Evolutionary conservation across 129 eudicot genomes (phyloP), one percentile per base, ranked within the genome.

Genomic region (Silybum marianum): DNA sequence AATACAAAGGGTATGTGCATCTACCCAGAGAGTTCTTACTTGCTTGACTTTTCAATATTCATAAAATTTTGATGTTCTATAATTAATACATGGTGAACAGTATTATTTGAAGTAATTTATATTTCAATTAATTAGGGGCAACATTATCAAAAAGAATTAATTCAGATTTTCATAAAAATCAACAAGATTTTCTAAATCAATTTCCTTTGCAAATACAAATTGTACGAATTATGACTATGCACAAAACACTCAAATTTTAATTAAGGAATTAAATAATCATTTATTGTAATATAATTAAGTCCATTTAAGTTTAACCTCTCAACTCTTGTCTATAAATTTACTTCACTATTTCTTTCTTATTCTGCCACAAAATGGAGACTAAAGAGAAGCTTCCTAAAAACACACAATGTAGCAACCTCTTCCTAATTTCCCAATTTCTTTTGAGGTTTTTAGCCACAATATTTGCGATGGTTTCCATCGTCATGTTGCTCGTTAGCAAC

Each of bases 151-250:
- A 8, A 58, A 18, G 1, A 58, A 14, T 58, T n/a, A 58, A 58
- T 58, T 58, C 66, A 58, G 66, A 58, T 58, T n/a, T 58, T 58
- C 66, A 58, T 58, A 58, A n/a, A 58, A 58, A 58, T 58, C 66
- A 51, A 51, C 21, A 51, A 51, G 9, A 19, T 18, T 42, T 54
- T 54, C 65, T 54, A 54, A 54, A 54, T 54, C n/a, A 54, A 54
- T 54, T 54, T 58, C 10, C 9, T 58, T 58, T 58, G 9, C 23
- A 58, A 18, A 58, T 58, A 14, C 66, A 58, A 4, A 58, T 58
- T 18, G 23, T 58, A 58, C n/a, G 23, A 58, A 2, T n/a, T 58
- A 58, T 58, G 23, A 18, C 11, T 3, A 16, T 3, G 21, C 7
- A 16, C 22, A 54, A 48, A 48, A 14, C 3, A 2, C 22, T 51